A percentile compares a stretch with the other conserved stretches of the same genome.
Conservation (phyloP, 768 basidiomycete species). For the Leccinum incarnatum region DNA sequence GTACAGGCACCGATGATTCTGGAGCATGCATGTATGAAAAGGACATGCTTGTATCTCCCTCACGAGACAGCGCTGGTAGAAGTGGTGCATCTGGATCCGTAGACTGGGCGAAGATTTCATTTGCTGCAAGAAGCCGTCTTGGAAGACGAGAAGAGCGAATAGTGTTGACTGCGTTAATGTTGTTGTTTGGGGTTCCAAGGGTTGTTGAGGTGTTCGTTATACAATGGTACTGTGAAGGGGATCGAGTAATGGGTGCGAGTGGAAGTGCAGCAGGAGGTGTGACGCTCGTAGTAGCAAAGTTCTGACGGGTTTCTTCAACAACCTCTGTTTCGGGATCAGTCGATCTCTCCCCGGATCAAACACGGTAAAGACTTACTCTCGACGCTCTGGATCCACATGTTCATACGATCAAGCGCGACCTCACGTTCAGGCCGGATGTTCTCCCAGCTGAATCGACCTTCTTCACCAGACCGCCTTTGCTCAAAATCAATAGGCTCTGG, state of each 20-base stretch:
- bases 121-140: constrained; percentile 60
- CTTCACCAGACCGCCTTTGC: constrained; percentile 31
- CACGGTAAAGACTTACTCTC: constrained; percentile 57
- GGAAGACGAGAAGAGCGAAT: constrained; percentile 48
- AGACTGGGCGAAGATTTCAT: constrained; percentile 60
- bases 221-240: constrained; percentile 36
- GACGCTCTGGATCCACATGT: constrained; percentile 78
- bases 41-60: constrained; percentile 19
- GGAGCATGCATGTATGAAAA: constrained; percentile 21
- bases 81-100: constrained; percentile 17
- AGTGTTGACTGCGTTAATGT: constrained; percentile 5
- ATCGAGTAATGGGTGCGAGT: constrained; percentile 53
- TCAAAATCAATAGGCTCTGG: constrained; percentile 33
- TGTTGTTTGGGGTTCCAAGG: constrained; percentile 3
- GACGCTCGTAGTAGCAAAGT: constrained; percentile 56
- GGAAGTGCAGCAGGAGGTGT: constrained; percentile 62
- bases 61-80: constrained; percentile 16
- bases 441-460: constrained; percentile 35
- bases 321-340: constrained; percentile 52
- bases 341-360: neutral
- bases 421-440: constrained; percentile 32
- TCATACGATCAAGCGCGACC: constrained; percentile 59
- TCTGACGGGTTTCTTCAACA: constrained; percentile 76
- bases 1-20: constrained; percentile 20
- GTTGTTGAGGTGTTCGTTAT: constrained; percentile 35